Evolutionary conservation across 148 eudicot genomes (phyloP).

Genomic region (Rhododendron molle): DNA sequence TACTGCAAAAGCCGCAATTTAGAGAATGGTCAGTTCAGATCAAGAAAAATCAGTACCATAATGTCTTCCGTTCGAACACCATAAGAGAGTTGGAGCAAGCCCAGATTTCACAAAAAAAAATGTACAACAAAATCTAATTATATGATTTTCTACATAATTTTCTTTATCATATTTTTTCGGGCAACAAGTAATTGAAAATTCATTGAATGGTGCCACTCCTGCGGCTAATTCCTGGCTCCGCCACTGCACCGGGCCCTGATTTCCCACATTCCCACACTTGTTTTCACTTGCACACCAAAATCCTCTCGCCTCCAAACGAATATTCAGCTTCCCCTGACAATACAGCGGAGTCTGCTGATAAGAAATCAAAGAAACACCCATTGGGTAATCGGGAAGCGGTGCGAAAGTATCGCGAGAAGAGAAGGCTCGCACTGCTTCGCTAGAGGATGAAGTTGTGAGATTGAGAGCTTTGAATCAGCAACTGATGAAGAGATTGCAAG

Average conservation of each 20-base stretch:
- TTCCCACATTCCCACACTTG: conserved; percentile 85
- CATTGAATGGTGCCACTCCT: no score
- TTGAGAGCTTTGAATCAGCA: conserved; percentile 81
- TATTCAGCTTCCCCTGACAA: conserved; percentile 65
- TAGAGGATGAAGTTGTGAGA: conserved; percentile 86
- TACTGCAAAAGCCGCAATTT: no score
- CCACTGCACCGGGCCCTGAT: conserved; percentile 92
- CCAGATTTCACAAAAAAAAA: no score
- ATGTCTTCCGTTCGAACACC: no score
- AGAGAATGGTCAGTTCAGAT: no score
- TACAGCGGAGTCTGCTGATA: conserved; percentile 64
- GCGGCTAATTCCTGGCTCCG: no score
- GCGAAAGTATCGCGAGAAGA: conserved; percentile 90
- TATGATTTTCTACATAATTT: no score
- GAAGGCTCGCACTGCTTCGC: conserved; percentile 75
- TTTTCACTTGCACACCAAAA: conserved; percentile 82
- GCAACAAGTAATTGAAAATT: no score
- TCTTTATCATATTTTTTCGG: no score
- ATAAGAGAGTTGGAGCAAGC: no score
- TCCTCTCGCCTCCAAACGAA: conserved; percentile 52
- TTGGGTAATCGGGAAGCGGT: conserved; percentile 88
- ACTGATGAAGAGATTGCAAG: conserved; percentile 71
- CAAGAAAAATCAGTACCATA: no score
- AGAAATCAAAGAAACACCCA: conserved; percentile 55
- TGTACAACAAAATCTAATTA: no score